A percentile compares a stretch with the other conserved stretches of the same genome.
Conservation (phyloP, 768 basidiomycete genomes). For the Boletus huronensis region DNA sequence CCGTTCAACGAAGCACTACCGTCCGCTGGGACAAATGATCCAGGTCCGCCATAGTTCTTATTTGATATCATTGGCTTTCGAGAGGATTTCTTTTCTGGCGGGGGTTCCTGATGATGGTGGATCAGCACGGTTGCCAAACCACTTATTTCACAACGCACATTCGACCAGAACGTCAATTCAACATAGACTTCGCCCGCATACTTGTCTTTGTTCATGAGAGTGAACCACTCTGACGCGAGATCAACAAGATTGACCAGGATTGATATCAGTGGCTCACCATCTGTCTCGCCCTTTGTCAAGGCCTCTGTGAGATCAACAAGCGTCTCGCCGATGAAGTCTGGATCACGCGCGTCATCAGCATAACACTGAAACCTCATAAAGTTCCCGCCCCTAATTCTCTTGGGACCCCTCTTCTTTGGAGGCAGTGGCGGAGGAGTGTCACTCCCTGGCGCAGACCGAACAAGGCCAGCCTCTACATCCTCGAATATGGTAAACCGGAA, state of each 20-base stretch:
- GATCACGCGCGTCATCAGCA: slow-evolving; percentile 93
- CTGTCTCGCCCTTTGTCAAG: slow-evolving; percentile 92
- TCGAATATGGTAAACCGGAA: slow-evolving; percentile 88
- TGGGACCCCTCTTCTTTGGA: slow-evolving; percentile 53
- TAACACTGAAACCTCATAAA: slow-evolving; percentile 82
- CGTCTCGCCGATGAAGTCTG: slow-evolving; percentile 91
- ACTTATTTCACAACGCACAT: slow-evolving; percentile 46
- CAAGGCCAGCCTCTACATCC: slow-evolving; percentile 56
- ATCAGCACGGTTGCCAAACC: slow-evolving; percentile 3
- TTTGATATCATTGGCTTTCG: slow-evolving; percentile 48
- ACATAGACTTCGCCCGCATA: slow-evolving; percentile 95
- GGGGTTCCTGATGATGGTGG: slow-evolving; percentile 54
- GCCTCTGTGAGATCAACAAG: slow-evolving; percentile 86
- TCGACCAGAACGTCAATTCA: slow-evolving; percentile 96
- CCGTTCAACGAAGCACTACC: slow-evolving; percentile 28
- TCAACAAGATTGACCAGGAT: slow-evolving; percentile 11
- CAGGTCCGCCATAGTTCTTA: slow-evolving; percentile 75
- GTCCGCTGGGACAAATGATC: slow-evolving; percentile 62
- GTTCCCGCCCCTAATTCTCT: slow-evolving; percentile 66
- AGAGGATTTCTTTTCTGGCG: slow-evolving; percentile 65
- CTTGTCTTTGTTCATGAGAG: slow-evolving; percentile 82
- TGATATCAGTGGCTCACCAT: slow-evolving; percentile 58
- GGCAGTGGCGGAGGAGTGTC: slow-evolving; percentile 64
- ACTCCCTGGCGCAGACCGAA: slow-evolving; percentile 38
- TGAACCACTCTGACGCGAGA: slow-evolving; percentile 80